These are phyloP conservation scores for Hymenoscyphus repandus DNA, from an alignment of 2,329 filamentous ascomycete species.

Conservation along the genomic window DNA sequence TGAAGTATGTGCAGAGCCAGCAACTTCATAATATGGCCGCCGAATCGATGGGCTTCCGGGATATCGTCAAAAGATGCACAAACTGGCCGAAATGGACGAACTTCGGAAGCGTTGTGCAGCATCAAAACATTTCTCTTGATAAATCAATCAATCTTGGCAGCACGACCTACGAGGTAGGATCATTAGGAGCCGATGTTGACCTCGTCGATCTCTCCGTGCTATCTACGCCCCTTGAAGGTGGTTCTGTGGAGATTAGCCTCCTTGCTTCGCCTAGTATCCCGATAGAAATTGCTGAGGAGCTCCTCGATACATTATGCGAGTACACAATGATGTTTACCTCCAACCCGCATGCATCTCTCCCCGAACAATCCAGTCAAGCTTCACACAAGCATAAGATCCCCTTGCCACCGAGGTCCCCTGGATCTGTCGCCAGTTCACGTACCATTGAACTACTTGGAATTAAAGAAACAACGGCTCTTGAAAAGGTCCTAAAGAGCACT, in stretches of 20 bases:
- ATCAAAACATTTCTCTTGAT: conserved; percentile 15
- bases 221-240: conserved; percentile 7
- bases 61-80: conserved; percentile 16
- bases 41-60: conserved; percentile 14
- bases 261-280: conserved; percentile 5
- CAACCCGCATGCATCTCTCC: neutral
- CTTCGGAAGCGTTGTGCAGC: conserved; percentile 12
- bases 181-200: conserved; percentile 10
- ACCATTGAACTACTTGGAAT: neutral
- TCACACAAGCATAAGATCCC: neutral
- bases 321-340: conserved; percentile 2
- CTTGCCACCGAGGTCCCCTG: neutral
- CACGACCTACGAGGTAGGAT: conserved; percentile 10
- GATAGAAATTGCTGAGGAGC: conserved; percentile 1
- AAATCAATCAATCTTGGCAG: conserved; percentile 3
- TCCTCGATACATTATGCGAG: conserved; percentile 8
- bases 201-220: conserved; percentile 12
- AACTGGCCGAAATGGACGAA: conserved; percentile 15
- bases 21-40: conserved; percentile 14
- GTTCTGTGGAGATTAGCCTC: conserved; percentile 11
- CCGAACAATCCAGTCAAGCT: neutral
- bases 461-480: conserved; percentile 1
- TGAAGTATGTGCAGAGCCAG: conserved; percentile 9
- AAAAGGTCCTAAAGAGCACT: neutral
- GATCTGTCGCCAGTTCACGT: neutral